These are phyloP conservation scores for Orychophragmus violaceus DNA, from an alignment of 345 rosid genomes.

Conservation along the genomic window DNA sequence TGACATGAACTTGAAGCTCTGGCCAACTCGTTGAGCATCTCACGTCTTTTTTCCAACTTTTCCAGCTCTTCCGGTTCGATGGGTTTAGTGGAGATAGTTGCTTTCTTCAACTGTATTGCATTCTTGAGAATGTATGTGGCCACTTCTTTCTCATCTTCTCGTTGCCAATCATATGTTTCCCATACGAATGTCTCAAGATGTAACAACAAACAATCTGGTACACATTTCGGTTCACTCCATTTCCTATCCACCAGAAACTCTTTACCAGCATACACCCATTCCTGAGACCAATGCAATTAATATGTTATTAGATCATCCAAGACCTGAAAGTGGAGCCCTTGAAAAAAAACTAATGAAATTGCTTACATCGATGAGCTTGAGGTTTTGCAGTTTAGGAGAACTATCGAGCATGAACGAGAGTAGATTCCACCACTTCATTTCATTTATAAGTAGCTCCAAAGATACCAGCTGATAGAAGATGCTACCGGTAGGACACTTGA, in stretches of 20 bases:
- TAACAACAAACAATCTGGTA: background rate
- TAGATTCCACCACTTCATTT: background rate
- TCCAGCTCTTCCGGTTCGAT: background rate
- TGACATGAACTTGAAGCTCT: background rate
- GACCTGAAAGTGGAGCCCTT: background rate
- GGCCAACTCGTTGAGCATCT: background rate
- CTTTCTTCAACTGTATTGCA: background rate
- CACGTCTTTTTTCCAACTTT: background rate
- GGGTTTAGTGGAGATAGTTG: background rate
- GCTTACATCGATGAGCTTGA: background rate
- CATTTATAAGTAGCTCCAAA: background rate
- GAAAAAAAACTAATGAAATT: background rate
- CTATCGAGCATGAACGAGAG: background rate
- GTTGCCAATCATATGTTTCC: background rate
- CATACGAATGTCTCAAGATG: background rate
- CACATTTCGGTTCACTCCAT: background rate
- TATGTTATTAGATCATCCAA: background rate
- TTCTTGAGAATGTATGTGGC: background rate
- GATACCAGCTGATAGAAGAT: background rate
- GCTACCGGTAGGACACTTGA: background rate
- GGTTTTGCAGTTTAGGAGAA: background rate
- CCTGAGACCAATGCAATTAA: background rate
- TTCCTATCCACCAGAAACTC: background rate
- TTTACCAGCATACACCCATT: background rate
- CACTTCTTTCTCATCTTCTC: slow-evolving; percentile 5